phyloP scores from a whole-genome alignment of 345 rosid species.

The Pistacia atlantica region DNA sequence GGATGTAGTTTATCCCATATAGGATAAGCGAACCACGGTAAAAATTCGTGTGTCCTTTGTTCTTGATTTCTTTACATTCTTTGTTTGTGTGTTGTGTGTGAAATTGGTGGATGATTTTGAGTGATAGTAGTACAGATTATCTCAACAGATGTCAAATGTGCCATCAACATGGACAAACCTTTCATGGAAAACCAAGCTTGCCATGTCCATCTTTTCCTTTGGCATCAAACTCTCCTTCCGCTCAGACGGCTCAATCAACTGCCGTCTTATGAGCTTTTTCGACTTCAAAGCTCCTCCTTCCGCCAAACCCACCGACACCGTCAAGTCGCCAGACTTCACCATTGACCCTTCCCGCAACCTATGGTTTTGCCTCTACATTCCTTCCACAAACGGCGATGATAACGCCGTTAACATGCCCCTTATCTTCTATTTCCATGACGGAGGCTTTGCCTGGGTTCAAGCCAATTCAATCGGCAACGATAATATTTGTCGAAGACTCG shows the following conservation, averaged over 20 bases:
- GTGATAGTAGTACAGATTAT: too few species aligned
- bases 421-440: slow-evolving; percentile 43
- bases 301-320: slow-evolving; percentile 7
- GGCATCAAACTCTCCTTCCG: slow-evolving; percentile 12
- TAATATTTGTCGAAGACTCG: slow-evolving; percentile 34
- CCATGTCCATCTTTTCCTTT: slow-evolving; percentile 2
- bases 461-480: slow-evolving; percentile 26
- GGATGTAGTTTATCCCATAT: too few species aligned
- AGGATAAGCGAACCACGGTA: too few species aligned
- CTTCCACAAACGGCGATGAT: neutral
- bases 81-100: too few species aligned
- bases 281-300: slow-evolving; percentile 28
- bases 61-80: too few species aligned
- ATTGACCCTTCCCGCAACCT: slow-evolving; percentile 30
- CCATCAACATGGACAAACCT: neutral
- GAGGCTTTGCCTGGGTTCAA: slow-evolving; percentile 38
- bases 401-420: slow-evolving; percentile 16
- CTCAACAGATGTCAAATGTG: neutral
- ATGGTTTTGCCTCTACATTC: slow-evolving; percentile 33
- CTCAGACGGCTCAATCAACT: slow-evolving; percentile 25
- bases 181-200: slow-evolving; percentile 29
- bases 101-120: too few species aligned
- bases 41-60: too few species aligned
- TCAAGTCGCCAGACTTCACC: slow-evolving; percentile 16
- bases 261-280: slow-evolving; percentile 20